phyloP scores from a whole-genome alignment of 805 yeast species.

The Pichia occidentalis region DNA sequence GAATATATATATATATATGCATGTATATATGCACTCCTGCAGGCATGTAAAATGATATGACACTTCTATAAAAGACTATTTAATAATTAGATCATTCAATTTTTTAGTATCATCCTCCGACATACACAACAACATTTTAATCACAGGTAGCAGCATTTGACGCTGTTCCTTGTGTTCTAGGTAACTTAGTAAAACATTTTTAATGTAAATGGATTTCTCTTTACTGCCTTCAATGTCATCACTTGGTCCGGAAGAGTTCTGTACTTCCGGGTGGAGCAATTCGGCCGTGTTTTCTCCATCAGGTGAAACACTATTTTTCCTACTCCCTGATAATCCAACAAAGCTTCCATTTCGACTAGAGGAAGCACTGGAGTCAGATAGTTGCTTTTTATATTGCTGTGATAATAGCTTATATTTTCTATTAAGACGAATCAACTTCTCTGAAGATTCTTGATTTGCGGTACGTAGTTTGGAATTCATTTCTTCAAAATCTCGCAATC shows the following conservation, averaged over 20 bases:
- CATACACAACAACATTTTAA: conserved; percentile 66
- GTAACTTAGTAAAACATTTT: conserved; percentile 86
- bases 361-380: conserved; percentile 17
- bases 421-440: conserved; percentile 61
- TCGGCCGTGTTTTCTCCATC: conserved; percentile 5
- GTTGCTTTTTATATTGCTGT: conserved; percentile 41
- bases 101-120: conserved; percentile 67
- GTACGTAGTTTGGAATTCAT: conserved; percentile 48
- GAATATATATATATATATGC: too few species aligned
- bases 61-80: conserved; percentile 1
- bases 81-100: conserved; percentile 33
- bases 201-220: conserved; percentile 67
- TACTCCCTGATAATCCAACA: neutral
- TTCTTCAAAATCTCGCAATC: conserved; percentile 49
- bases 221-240: conserved; percentile 25
- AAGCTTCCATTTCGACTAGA: conserved; percentile 17
- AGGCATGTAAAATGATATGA: neutral
- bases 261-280: conserved; percentile 2
- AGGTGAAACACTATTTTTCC: conserved; percentile 15
- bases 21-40: neutral
- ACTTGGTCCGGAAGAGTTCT: conserved; percentile 14
- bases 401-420: conserved; percentile 63
- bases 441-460: conserved; percentile 58
- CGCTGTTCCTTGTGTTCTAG: conserved; percentile 92
- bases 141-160: conserved; percentile 74